Conservation (phyloP, 2,329 filamentous ascomycete species). For the Diaporthe nobilis region DNA sequence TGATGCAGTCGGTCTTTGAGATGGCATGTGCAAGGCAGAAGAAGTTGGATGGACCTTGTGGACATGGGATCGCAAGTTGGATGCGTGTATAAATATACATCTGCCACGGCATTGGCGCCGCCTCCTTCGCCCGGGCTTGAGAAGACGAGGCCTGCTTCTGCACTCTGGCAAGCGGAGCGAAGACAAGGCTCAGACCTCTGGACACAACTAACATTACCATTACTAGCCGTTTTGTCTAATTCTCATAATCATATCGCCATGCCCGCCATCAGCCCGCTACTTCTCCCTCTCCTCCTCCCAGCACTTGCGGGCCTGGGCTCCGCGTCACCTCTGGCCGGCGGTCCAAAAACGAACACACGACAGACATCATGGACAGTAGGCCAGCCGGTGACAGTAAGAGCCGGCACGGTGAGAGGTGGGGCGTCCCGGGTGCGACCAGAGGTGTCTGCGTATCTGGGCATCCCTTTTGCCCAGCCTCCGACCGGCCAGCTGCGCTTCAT, state of each 20-base stretch:
- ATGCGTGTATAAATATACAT: not conserved
- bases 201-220: not conserved
- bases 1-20: conserved; percentile 5
- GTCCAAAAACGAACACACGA: not conserved
- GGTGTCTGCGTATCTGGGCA: conserved; percentile 13
- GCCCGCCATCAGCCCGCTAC: not conserved
- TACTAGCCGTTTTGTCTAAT: not conserved
- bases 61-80: not conserved
- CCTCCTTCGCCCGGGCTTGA: no score
- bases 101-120: not conserved
- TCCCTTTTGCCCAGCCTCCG: conserved; percentile 34
- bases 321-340: not conserved
- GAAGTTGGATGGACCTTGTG: not conserved
- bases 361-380: conserved; percentile 14
- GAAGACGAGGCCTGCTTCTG: not conserved
- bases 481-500: conserved; percentile 29
- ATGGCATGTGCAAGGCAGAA: conserved; percentile 5
- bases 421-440: conserved; percentile 10
- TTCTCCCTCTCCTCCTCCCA: not conserved
- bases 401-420: conserved; percentile 1
- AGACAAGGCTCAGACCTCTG: not conserved
- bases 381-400: not conserved
- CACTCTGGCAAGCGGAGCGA: not conserved
- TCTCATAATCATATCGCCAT: not conserved
- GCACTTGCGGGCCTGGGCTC: not conserved